These are phyloP conservation scores for Stenogyne calaminthoides DNA, from an alignment of 305 asterid species.

Conservation along the genomic window DNA sequence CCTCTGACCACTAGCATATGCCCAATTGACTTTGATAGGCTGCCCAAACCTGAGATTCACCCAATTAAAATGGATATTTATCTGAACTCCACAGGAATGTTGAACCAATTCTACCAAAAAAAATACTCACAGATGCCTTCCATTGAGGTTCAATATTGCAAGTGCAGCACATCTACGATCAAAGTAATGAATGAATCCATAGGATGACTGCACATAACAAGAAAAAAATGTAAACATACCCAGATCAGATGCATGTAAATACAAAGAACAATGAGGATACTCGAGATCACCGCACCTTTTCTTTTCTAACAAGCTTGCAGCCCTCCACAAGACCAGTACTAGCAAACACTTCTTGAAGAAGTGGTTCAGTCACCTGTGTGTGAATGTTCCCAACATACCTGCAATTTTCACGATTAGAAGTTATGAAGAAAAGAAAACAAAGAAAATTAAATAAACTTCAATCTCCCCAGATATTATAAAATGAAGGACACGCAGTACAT, in stretches of 20 bases:
- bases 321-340: constrained; percentile 82
- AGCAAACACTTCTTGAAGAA: constrained; percentile 86
- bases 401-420: constrained; percentile 51
- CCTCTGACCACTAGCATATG: constrained; percentile 80
- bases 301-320: constrained; percentile 91
- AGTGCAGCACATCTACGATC: constrained; percentile 90
- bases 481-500: neutral
- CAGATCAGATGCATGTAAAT: constrained; percentile 17
- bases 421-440: constrained; percentile 31
- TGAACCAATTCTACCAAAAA: neutral
- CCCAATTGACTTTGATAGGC: constrained; percentile 92
- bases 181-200: constrained; percentile 86
- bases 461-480: constrained; percentile 31
- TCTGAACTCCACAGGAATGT: constrained; percentile 8
- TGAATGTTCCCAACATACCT: constrained; percentile 92
- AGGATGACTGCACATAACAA: constrained; percentile 75
- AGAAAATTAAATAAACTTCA: constrained; percentile 29
- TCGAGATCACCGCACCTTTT: constrained; percentile 54
- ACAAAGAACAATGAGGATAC: constrained; percentile 17
- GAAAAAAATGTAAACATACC: constrained; percentile 22
- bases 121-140: constrained; percentile 82
- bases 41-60: constrained; percentile 73
- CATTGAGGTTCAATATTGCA: constrained; percentile 82
- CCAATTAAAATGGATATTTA: neutral
- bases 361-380: constrained; percentile 82